These are phyloP conservation scores for Dalbergia cultrata DNA, from an alignment of 306 rosid species.

Conservation along the genomic window DNA sequence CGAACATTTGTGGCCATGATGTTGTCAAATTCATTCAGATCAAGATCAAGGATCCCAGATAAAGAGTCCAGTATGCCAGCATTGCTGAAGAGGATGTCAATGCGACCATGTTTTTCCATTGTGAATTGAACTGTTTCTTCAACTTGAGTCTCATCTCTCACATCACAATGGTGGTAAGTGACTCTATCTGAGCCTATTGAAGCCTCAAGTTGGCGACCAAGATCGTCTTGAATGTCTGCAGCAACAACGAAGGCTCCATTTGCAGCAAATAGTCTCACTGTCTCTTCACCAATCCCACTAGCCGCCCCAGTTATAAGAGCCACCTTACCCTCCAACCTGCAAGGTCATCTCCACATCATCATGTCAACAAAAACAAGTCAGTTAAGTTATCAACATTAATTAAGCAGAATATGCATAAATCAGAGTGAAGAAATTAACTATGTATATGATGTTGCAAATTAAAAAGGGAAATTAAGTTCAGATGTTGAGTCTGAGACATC, in stretches of 20 bases:
- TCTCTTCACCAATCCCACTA: slow-evolving; percentile 87
- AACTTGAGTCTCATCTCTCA: slow-evolving; percentile 77
- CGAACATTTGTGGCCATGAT: slow-evolving; percentile 75
- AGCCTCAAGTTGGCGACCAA: slow-evolving; percentile 61
- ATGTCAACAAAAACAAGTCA: neutral
- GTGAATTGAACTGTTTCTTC: slow-evolving; percentile 64
- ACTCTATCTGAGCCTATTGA: slow-evolving; percentile 64
- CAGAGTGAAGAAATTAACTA: slow-evolving; percentile 20
- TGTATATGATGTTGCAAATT: neutral
- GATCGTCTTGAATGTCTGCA: slow-evolving; percentile 84
- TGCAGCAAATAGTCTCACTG: slow-evolving; percentile 65
- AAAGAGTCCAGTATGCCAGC: slow-evolving; percentile 79
- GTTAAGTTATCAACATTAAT: neutral
- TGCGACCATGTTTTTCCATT: slow-evolving; percentile 65
- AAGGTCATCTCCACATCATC: neutral
- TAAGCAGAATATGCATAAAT: neutral
- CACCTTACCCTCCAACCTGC: slow-evolving; percentile 86
- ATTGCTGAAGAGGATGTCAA: slow-evolving; percentile 82
- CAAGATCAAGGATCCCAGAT: slow-evolving; percentile 71
- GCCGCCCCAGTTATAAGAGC: slow-evolving; percentile 87
- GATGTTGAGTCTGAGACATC: neutral
- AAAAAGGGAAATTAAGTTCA: neutral
- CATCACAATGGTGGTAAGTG: slow-evolving; percentile 80
- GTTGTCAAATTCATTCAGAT: slow-evolving; percentile 66
- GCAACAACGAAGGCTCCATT: slow-evolving; percentile 78